Evolutionary conservation across 129 eudicot species (phyloP).

Genomic region (Ambrosia artemisiifolia): DNA sequence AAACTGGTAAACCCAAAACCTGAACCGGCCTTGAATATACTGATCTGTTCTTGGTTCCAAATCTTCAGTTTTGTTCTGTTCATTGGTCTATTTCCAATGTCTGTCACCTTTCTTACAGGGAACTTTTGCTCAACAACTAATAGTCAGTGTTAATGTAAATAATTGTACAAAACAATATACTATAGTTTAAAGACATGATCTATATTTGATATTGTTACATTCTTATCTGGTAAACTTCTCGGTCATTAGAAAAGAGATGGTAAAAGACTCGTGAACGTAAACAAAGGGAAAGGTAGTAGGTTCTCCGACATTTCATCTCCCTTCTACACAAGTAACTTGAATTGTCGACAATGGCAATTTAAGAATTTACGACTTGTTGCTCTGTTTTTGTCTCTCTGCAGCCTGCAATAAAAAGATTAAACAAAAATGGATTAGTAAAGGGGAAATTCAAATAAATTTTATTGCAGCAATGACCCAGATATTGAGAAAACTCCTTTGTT

Average conservation of each 20-base stretch:
- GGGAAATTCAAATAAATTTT: neutral
- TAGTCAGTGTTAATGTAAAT: neutral
- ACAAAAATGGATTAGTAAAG: neutral
- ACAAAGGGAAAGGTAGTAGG: neutral
- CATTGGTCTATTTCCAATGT: too few relatives aligned
- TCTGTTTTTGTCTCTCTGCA: constrained; percentile 48
- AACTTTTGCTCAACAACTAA: constrained; percentile 12
- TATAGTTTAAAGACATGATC: neutral
- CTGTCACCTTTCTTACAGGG: too few relatives aligned
- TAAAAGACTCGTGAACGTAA: neutral
- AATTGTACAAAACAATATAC: constrained; percentile 4
- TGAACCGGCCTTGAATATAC: too few relatives aligned
- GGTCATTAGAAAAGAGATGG: neutral
- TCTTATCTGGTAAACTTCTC: neutral
- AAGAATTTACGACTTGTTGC: neutral
- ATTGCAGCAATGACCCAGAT: neutral
- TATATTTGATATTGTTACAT: neutral
- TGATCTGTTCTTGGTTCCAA: too few relatives aligned
- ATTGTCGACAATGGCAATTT: neutral
- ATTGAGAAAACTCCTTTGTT: neutral
- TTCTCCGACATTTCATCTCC: neutral
- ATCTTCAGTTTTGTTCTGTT: too few relatives aligned
- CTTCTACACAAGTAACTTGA: neutral
- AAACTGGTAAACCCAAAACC: too few relatives aligned
- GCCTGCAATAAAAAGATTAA: constrained; percentile 33